A percentile compares a stretch with the other conserved stretches of the same genome.
These are phyloP conservation scores for Knoxia roxburghii DNA, from an alignment of 257 asterid species.

Conservation along the genomic window DNA sequence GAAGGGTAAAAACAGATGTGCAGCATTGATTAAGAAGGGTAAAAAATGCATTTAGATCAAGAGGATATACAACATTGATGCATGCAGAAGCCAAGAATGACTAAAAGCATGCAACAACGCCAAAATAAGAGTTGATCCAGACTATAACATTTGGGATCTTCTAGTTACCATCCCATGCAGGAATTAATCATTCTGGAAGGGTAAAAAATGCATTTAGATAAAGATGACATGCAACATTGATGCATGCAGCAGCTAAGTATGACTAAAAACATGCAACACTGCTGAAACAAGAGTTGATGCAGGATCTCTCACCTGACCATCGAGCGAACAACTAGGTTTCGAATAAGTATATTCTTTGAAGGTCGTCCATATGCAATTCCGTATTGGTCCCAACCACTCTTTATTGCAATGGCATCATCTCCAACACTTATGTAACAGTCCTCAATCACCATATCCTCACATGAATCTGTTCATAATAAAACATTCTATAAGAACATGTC, in stretches of 20 bases:
- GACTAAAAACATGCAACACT: not conserved
- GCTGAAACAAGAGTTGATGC: slow-evolving; percentile 6
- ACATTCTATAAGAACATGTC: slow-evolving; percentile 12
- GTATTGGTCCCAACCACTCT: slow-evolving; percentile 99
- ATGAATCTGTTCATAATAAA: slow-evolving; percentile 59
- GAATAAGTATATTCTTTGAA: slow-evolving; percentile 67
- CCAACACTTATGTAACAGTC: slow-evolving; percentile 96
- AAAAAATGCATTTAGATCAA: not conserved
- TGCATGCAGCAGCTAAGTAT: not conserved
- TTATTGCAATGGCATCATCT: slow-evolving; percentile 88
- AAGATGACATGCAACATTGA: not conserved
- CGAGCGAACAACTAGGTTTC: slow-evolving; percentile 84
- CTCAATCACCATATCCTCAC: slow-evolving; percentile 89
- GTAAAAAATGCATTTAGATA: not conserved
- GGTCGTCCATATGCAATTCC: slow-evolving; percentile 78
- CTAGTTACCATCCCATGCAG: no score
- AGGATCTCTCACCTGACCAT: slow-evolving; percentile 66
- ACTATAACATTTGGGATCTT: no score
- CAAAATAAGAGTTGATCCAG: slow-evolving; percentile 4
- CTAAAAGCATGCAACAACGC: not conserved
- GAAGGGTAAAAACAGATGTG: no score
- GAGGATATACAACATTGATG: not conserved
- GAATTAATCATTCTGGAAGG: not conserved
- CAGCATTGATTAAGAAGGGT: no score
- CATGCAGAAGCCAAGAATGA: no score